Percentiles rank a stretch among this genome's conserved stretches.
Evolutionary conservation across 2,329 filamentous ascomycete species (phyloP).

Genomic region (Rhynchosporium agropyri): DNA sequence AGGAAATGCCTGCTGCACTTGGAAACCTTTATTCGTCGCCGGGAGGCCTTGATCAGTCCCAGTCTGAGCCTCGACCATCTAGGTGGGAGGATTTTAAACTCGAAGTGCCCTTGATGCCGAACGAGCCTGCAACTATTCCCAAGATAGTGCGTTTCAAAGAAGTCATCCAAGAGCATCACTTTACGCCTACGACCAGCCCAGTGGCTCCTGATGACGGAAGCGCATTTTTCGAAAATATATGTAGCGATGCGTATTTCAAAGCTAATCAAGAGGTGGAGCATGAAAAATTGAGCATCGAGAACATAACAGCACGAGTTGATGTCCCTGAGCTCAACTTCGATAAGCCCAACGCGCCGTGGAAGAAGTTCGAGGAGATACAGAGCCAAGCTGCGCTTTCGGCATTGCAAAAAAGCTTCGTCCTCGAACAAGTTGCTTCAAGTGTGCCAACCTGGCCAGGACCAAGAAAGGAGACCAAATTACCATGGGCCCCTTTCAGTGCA

Average conservation of each 20-base stretch:
- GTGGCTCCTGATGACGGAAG: slow-evolving; percentile 20
- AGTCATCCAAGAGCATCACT: slow-evolving; percentile 32
- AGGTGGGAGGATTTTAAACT: slow-evolving; percentile 36
- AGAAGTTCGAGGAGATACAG: slow-evolving; percentile 28
- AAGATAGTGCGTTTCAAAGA: slow-evolving; percentile 39
- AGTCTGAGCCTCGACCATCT: slow-evolving; percentile 18
- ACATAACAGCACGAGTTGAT: slow-evolving; percentile 49
- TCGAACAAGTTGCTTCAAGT: slow-evolving; percentile 32
- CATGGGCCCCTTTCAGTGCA: slow-evolving; percentile 51
- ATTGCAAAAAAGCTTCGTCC: slow-evolving; percentile 39
- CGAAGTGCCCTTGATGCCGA: slow-evolving; percentile 40
- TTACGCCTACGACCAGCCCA: slow-evolving; percentile 20
- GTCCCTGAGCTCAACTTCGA: slow-evolving; percentile 52
- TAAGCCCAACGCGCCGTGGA: slow-evolving; percentile 51
- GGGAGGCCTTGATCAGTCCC: slow-evolving; percentile 23
- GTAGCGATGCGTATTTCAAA: slow-evolving; percentile 29
- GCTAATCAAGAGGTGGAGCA: slow-evolving; percentile 37
- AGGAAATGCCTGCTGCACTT: slow-evolving; percentile 63
- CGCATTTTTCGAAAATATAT: slow-evolving; percentile 37
- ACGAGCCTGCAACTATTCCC: slow-evolving; percentile 17
- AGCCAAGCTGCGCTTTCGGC: slow-evolving; percentile 38
- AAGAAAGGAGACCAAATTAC: slow-evolving; percentile 45
- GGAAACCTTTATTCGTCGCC: slow-evolving; percentile 57
- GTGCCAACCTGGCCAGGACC: slow-evolving; percentile 47
- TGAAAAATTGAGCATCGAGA: slow-evolving; percentile 40